These are phyloP conservation scores for Akebia trifoliata DNA, from an alignment of 164 flowering plant species.

Conservation along the genomic window DNA sequence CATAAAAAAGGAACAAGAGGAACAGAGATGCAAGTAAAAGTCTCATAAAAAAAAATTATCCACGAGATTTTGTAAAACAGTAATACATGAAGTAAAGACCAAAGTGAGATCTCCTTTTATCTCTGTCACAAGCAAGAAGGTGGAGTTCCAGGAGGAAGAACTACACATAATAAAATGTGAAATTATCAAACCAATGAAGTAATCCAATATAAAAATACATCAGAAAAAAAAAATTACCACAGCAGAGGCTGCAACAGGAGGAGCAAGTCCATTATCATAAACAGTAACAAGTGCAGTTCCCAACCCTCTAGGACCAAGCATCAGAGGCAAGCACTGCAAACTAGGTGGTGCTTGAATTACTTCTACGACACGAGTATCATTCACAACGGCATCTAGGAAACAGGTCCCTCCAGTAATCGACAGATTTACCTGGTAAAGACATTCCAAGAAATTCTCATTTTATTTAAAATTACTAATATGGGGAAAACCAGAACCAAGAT, in stretches of 20 bases:
- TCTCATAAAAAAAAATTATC: too few species aligned
- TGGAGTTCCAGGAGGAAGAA: neutral
- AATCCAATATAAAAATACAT: neutral
- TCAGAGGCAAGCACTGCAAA: slow-evolving; percentile 48
- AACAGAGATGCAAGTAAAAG: too few species aligned
- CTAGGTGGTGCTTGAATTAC: slow-evolving; percentile 48
- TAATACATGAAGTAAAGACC: slow-evolving; percentile 3
- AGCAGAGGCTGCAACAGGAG: slow-evolving; percentile 62
- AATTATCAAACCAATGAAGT: neutral
- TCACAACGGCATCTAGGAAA: slow-evolving; percentile 54
- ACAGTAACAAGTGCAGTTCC: slow-evolving; percentile 71
- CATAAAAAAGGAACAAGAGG: too few species aligned
- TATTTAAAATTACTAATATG: too few species aligned
- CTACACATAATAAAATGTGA: neutral
- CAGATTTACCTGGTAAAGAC: slow-evolving; percentile 45
- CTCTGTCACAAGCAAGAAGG: neutral
- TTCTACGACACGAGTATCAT: slow-evolving; percentile 72
- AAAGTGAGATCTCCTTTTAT: neutral
- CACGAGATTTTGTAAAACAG: too few species aligned
- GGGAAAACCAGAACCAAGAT: too few species aligned
- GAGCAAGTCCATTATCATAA: slow-evolving; percentile 71
- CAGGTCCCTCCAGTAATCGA: slow-evolving; percentile 89
- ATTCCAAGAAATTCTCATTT: too few species aligned
- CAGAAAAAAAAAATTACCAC: slow-evolving; percentile 38
- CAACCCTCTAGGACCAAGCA: slow-evolving; percentile 60